phyloP scores from a whole-genome alignment of 2,329 filamentous ascomycete genomes.

The Colletotrichum tropicale region DNA sequence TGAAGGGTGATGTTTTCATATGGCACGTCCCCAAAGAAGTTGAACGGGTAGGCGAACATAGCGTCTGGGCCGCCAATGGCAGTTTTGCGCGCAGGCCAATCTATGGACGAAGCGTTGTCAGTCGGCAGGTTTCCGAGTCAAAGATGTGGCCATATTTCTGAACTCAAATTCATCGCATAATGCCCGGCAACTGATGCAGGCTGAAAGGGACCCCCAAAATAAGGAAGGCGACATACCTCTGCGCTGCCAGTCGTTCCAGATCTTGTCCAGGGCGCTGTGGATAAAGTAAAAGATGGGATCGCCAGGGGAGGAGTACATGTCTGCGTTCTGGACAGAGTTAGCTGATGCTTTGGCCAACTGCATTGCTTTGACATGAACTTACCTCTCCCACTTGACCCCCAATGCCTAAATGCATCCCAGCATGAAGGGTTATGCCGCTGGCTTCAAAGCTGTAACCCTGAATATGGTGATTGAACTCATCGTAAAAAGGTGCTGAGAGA shows the following conservation, averaged over 20 bases:
- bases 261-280: not conserved
- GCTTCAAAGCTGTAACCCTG: not conserved
- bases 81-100: not conserved
- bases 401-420: not conserved
- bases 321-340: not conserved
- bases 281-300: not conserved
- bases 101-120: not conserved
- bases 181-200: too few species aligned
- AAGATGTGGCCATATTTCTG: rapidly evolving
- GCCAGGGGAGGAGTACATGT: not conserved
- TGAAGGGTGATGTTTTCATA: not conserved
- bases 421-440: not conserved
- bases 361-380: not conserved
- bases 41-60: not conserved
- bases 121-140: not conserved
- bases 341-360: not conserved
- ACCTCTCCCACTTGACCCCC: not conserved
- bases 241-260: too few species aligned
- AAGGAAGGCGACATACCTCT: too few species aligned
- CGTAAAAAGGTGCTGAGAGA: not conserved
- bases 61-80: not conserved
- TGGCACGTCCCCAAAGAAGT: not conserved
- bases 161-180: not conserved
- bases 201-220: too few species aligned
- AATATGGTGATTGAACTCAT: not conserved